Conservation (phyloP, 768 basidiomycete species). For the Russula sp. region DNA sequence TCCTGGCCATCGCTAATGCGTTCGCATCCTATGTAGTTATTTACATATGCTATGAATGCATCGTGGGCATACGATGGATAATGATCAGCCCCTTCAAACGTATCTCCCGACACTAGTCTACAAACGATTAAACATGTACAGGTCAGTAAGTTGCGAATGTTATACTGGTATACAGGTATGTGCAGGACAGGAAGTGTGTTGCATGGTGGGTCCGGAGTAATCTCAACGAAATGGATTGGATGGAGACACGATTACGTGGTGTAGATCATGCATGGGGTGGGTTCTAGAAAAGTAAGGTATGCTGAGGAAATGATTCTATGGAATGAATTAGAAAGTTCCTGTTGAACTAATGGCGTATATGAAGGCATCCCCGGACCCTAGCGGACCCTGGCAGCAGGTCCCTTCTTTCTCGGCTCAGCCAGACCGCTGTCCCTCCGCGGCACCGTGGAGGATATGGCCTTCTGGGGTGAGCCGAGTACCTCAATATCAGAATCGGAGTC, state of each 20-base stretch:
- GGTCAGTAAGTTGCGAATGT: conserved; percentile 9
- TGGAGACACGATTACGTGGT: neutral
- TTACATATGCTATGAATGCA: conserved; percentile 3
- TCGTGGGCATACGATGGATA: neutral
- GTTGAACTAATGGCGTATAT: neutral
- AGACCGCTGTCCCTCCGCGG: neutral
- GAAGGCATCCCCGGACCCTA: neutral
- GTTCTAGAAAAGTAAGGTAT: conserved; percentile 3
- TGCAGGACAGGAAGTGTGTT: neutral
- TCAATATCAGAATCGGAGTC: conserved; percentile 21
- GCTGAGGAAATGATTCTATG: neutral
- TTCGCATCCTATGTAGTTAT: conserved; percentile 5
- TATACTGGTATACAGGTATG: conserved; percentile 20
- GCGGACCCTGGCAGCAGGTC: conserved; percentile 3
- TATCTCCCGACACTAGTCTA: conserved; percentile 4
- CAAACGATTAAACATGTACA: conserved; percentile 9
- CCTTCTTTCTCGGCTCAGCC: conserved; percentile 2
- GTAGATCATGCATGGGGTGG: neutral
- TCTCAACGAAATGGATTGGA: neutral
- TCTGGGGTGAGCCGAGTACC: conserved; percentile 9
- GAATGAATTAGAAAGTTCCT: neutral
- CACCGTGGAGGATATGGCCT: conserved; percentile 1
- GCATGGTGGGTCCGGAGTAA: neutral
- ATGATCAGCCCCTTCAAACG: conserved; percentile 5
- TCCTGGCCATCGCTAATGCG: neutral